These are phyloP conservation scores for Tricholoma sp. DNA, from an alignment of 768 basidiomycete species.

Conservation along the genomic window DNA sequence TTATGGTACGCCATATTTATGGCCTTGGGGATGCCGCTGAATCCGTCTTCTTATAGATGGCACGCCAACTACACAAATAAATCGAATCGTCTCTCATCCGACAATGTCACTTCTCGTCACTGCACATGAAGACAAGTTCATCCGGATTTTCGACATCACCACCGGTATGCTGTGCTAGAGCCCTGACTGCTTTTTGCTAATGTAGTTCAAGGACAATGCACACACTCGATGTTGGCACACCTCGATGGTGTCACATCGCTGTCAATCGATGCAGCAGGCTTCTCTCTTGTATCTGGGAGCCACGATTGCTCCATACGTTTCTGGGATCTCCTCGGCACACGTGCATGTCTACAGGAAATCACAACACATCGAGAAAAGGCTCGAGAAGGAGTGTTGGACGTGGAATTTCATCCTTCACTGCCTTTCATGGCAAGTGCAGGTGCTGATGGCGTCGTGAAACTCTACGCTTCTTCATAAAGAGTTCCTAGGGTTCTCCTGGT, in stretches of 20 bases:
- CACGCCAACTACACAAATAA: constrained; percentile 73
- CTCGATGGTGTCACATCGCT: constrained; percentile 89
- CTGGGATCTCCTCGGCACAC: constrained; percentile 85
- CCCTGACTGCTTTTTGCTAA: neutral
- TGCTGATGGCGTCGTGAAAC: constrained; percentile 91
- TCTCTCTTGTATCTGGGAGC: constrained; percentile 82
- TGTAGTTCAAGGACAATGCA: constrained; percentile 62
- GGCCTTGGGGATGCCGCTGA: constrained; percentile 1
- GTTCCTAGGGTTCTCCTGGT: constrained; percentile 4
- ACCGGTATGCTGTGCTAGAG: constrained; percentile 46
- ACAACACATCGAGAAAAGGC: constrained; percentile 87
- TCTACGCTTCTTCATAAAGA: constrained; percentile 79
- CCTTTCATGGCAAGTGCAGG: constrained; percentile 91
- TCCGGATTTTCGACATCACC: constrained; percentile 81
- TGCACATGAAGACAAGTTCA: constrained; percentile 91
- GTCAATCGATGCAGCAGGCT: constrained; percentile 82
- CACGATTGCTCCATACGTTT: constrained; percentile 94
- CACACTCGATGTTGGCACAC: constrained; percentile 87
- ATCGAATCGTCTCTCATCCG: constrained; percentile 84
- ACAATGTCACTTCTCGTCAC: constrained; percentile 84
- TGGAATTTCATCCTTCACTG: constrained; percentile 77
- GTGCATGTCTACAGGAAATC: constrained; percentile 84
- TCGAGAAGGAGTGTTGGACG: constrained; percentile 85
- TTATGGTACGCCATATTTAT: constrained; percentile 39
- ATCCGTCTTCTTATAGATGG: constrained; percentile 45